Percentiles rank a stretch among this genome's conserved stretches.
phyloP scores from a whole-genome alignment of 371 early-diverging fungal species.

The Mortierella sp. region DNA sequence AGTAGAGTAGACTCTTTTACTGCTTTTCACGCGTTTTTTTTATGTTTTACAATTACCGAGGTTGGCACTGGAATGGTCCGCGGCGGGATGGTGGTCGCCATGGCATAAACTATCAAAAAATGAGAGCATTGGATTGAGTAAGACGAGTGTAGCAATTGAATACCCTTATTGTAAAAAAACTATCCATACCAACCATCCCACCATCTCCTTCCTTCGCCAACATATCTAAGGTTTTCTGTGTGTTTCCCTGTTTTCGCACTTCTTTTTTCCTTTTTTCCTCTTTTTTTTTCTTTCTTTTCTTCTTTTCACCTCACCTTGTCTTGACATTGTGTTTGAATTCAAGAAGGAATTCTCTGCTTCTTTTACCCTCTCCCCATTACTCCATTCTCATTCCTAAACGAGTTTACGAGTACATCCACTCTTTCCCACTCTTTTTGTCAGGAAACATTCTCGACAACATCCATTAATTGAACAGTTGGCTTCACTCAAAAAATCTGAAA shows the following conservation, averaged over 20 bases:
- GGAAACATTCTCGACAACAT: neutral
- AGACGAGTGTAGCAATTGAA: neutral
- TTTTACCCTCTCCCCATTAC: slow-evolving; percentile 4
- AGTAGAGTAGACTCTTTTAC: no score
- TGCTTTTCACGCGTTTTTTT: slow-evolving; percentile 2
- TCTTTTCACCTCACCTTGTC: slow-evolving; percentile 40
- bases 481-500: neutral
- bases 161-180: neutral
- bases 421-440: neutral
- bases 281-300: slow-evolving; percentile 14
- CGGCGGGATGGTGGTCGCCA: slow-evolving; percentile 1
- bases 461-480: neutral
- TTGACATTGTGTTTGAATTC: slow-evolving; percentile 55
- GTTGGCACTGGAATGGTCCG: slow-evolving; percentile 15
- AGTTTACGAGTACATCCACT: neutral
- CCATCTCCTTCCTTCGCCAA: neutral
- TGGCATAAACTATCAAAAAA: slow-evolving; percentile 1
- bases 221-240: slow-evolving; percentile 1
- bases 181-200: slow-evolving; percentile 2
- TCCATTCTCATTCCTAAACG: slow-evolving; percentile 3
- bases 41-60: slow-evolving; percentile 2
- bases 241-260: neutral
- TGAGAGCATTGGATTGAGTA: slow-evolving; percentile 6
- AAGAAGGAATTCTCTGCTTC: slow-evolving; percentile 10
- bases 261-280: slow-evolving; percentile 10